Percentiles rank a stretch among this genome's conserved stretches.
Evolutionary conservation across 345 rosid species (phyloP).

Genomic region (Pseudoturritis turrita): DNA sequence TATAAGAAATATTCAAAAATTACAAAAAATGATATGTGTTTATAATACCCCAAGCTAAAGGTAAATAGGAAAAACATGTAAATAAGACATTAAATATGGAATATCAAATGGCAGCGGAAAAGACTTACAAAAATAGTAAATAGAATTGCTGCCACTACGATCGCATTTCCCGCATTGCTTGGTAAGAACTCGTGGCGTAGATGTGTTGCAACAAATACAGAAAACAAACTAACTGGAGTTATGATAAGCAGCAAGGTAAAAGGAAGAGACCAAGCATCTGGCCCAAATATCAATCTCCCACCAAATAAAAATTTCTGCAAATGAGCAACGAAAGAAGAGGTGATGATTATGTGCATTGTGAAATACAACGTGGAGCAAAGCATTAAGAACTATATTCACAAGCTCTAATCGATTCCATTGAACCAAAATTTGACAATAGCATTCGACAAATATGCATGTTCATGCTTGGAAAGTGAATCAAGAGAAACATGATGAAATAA

Average conservation of each 20-base stretch:
- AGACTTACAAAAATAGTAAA: conserved; percentile 65
- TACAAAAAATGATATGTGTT: neutral
- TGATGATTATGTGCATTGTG: neutral
- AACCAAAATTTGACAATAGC: neutral
- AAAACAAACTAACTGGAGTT: conserved; percentile 66
- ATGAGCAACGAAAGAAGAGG: conserved; percentile 8
- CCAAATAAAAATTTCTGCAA: conserved; percentile 72
- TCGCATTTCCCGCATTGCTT: conserved; percentile 59
- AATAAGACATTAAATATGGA: neutral
- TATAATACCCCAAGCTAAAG: neutral
- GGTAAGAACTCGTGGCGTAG: conserved; percentile 74
- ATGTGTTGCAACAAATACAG: conserved; percentile 80
- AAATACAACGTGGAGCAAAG: too few species aligned
- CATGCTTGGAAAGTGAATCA: neutral
- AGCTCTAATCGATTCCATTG: neutral
- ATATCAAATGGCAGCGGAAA: neutral
- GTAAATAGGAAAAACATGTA: neutral
- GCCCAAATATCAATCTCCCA: conserved; percentile 96
- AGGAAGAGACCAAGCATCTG: conserved; percentile 81
- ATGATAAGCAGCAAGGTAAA: conserved; percentile 70
- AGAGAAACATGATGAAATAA: too few species aligned
- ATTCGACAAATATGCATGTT: too few species aligned
- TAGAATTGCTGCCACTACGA: conserved; percentile 61
- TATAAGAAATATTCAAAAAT: too few species aligned
- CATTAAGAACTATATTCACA: neutral